Percentiles rank a stretch among this genome's conserved stretches.
phyloP scores from a whole-genome alignment of 768 basidiomycete species.

The Pleurotus eryngii region DNA sequence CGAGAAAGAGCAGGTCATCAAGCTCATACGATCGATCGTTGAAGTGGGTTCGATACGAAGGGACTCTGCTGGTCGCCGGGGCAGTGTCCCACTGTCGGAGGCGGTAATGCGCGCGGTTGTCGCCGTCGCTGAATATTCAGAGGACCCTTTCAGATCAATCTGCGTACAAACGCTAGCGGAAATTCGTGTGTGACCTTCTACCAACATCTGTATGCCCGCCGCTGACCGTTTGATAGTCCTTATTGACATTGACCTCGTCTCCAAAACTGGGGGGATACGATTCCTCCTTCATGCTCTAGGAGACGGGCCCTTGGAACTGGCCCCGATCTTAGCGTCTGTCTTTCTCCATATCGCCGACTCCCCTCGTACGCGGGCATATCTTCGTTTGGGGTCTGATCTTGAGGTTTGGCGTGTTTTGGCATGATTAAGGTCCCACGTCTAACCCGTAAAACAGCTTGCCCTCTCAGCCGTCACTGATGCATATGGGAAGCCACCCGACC shows the following conservation, averaged over 20 bases:
- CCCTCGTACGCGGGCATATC: constrained; percentile 74
- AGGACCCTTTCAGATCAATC: constrained; percentile 82
- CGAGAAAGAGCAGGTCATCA: constrained; percentile 91
- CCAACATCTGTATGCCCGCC: not conserved
- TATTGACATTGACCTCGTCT: constrained; percentile 81
- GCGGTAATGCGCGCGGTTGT: constrained; percentile 85
- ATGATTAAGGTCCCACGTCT: too few species aligned
- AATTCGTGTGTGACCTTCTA: constrained; percentile 57
- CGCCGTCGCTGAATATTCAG: constrained; percentile 87
- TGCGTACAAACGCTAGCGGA: constrained; percentile 88
- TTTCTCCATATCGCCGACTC: constrained; percentile 85
- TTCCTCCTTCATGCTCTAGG: constrained; percentile 82
- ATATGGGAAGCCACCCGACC: constrained; percentile 78
- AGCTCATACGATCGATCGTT: constrained; percentile 80
- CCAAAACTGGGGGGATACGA: constrained; percentile 79
- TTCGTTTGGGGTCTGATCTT: constrained; percentile 81
- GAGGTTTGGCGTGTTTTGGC: constrained; percentile 55
- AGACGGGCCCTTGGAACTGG: constrained; percentile 86
- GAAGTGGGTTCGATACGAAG: constrained; percentile 65
- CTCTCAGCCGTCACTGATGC: constrained; percentile 90
- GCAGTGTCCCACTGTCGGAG: constrained; percentile 63
- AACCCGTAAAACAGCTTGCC: constrained; percentile 53
- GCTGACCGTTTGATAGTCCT: constrained; percentile 51
- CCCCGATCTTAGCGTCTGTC: constrained; percentile 71
- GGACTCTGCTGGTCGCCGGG: constrained; percentile 41